phyloP scores from a whole-genome alignment of 345 rosid species.

The Camelina laxa region DNA sequence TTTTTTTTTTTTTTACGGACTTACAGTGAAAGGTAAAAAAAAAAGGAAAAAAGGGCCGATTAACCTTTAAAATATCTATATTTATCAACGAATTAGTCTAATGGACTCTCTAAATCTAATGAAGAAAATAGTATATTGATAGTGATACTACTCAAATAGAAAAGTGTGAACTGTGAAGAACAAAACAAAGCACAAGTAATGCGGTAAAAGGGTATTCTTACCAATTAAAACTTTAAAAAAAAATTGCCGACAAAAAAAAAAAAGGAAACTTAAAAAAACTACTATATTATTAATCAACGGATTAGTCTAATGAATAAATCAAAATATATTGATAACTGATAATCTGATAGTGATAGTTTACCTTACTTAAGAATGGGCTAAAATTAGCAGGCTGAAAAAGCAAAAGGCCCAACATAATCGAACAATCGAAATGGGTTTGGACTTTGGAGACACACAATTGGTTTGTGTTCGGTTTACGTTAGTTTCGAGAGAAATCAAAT shows the following conservation, averaged over 20 bases:
- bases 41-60: not conserved
- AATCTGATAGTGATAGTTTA: too few species aligned
- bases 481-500: not conserved
- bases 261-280: not conserved
- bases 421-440: not conserved
- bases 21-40: constrained; percentile 19
- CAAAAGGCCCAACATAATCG: not conserved
- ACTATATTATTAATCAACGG: not conserved
- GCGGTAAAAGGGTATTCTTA: not conserved
- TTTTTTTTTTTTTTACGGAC: constrained; percentile 5
- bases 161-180: constrained; percentile 1
- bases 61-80: not conserved
- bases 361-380: too few species aligned
- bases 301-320: not conserved
- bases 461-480: not conserved
- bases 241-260: not conserved
- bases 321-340: not conserved
- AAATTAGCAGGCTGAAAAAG: not conserved
- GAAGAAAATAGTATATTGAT: too few species aligned
- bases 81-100: not conserved
- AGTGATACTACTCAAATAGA: not conserved
- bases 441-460: not conserved
- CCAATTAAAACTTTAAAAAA: not conserved
- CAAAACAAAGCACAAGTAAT: not conserved
- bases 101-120: too few species aligned